These are phyloP conservation scores for Desmodesmus armatus DNA, from an alignment of 139 green algal genomes.

Conservation along the genomic window DNA sequence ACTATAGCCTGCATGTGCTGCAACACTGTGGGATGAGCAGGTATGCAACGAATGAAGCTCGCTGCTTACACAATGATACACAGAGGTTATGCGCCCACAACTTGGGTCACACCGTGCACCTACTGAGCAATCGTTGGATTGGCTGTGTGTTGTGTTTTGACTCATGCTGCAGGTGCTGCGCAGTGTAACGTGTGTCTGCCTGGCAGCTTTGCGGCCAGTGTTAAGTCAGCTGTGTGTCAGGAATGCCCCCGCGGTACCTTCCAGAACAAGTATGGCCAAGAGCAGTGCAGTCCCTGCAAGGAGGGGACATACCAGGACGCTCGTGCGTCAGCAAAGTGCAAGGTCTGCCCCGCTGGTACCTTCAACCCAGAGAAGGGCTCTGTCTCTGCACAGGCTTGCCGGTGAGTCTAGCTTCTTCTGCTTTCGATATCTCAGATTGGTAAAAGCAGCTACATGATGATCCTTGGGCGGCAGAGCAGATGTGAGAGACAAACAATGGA, in stretches of 20 bases:
- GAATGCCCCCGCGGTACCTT: conserved; percentile 43
- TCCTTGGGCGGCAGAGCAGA: not conserved
- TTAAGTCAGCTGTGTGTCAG: conserved; percentile 15
- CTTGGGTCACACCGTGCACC: no score
- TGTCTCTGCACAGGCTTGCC: conserved; percentile 32
- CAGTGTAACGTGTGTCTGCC: conserved; percentile 39
- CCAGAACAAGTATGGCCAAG: conserved; percentile 28
- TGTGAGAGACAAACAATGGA: not conserved
- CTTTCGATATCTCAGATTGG: no score
- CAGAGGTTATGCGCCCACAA: no score
- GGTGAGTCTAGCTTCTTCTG: conserved; percentile 33
- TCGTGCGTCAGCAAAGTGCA: conserved; percentile 30
- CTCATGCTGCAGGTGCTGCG: conserved; percentile 27
- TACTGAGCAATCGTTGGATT: no score
- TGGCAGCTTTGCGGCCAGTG: conserved; percentile 29
- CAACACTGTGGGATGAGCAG: no score
- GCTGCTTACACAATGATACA: no score
- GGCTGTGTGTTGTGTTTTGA: not conserved
- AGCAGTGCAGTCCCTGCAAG: conserved; percentile 23
- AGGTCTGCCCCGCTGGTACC: conserved; percentile 43
- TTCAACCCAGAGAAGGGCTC: conserved; percentile 32
- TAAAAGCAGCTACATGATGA: not conserved
- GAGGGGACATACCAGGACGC: conserved; percentile 41
- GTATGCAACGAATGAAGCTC: no score
- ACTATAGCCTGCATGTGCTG: no score